These are phyloP conservation scores for Rhytidiadelphus loreus DNA, from an alignment of 225 moss, liverwort and hornwort genomes.

Conservation along the genomic window DNA sequence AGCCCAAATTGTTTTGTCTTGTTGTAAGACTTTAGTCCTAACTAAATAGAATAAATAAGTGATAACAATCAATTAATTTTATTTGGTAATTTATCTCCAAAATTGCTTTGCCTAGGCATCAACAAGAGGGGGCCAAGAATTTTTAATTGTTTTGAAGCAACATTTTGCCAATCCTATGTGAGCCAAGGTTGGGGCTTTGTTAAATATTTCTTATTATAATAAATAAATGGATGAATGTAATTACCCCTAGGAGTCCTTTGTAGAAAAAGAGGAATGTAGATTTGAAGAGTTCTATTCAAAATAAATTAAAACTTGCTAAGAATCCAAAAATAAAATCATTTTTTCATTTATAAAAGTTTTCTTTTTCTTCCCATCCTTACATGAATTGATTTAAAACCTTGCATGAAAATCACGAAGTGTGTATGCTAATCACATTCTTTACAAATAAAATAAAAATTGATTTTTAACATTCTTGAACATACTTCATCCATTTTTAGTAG, in stretches of 20 bases:
- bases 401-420: neutral
- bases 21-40: neutral
- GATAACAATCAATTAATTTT: neutral
- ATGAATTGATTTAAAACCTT: neutral
- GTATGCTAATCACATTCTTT: accelerated
- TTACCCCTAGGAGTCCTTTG: accelerated
- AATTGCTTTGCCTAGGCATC: accelerated
- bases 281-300: neutral
- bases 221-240: neutral
- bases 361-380: accelerated
- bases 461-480: neutral
- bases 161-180: neutral
- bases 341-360: neutral
- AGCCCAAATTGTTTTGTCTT: neutral
- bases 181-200: accelerated
- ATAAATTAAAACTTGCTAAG: neutral
- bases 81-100: accelerated
- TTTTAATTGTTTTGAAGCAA: too few species aligned
- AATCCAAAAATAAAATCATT: too few species aligned
- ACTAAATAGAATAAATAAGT: neutral
- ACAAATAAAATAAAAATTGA: too few species aligned
- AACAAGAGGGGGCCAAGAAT: accelerated
- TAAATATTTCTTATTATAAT: neutral
- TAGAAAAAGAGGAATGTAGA: neutral
- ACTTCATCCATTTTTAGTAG: neutral